A percentile compares a stretch with the other conserved stretches of the same genome.
These are phyloP conservation scores for Microascus cirrosus DNA, from an alignment of 2,329 filamentous ascomycete genomes.

Conservation along the genomic window DNA sequence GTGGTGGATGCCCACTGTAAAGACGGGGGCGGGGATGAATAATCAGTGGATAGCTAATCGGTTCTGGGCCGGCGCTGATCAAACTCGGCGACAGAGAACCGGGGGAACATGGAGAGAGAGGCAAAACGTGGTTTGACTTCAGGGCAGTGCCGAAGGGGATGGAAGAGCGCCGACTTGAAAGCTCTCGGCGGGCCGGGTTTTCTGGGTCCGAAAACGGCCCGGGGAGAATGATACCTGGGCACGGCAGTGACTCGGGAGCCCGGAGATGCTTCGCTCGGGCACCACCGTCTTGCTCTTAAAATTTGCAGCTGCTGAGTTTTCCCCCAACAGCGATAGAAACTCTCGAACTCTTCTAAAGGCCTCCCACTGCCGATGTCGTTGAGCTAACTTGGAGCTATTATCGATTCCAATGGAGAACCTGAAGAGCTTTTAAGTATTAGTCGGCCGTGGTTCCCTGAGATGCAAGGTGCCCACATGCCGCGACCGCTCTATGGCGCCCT, in stretches of 20 bases:
- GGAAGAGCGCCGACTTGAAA: too few relatives aligned
- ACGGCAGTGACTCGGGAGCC: too few relatives aligned
- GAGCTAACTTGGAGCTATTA: background rate
- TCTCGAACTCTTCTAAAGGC: background rate
- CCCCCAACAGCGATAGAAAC: too few relatives aligned
- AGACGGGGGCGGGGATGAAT: background rate
- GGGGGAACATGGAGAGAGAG: background rate
- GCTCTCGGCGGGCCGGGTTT: too few relatives aligned
- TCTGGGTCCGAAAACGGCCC: too few relatives aligned
- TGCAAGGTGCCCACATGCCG: background rate
- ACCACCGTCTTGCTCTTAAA: too few relatives aligned
- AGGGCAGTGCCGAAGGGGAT: too few relatives aligned
- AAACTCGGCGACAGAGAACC: background rate
- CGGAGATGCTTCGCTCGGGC: too few relatives aligned
- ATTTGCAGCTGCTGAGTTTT: too few relatives aligned
- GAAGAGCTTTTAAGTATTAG: background rate
- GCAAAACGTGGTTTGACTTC: too few relatives aligned
- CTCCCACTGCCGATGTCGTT: background rate
- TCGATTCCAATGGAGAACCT: background rate
- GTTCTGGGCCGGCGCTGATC: background rate
- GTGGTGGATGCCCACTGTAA: background rate
- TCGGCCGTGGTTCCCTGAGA: background rate
- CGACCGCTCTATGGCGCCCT: background rate
- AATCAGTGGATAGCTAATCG: background rate
- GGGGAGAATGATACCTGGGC: too few relatives aligned